Conservation (phyloP, 345 rosid genomes). For the Aethionema arabicum region DNA sequence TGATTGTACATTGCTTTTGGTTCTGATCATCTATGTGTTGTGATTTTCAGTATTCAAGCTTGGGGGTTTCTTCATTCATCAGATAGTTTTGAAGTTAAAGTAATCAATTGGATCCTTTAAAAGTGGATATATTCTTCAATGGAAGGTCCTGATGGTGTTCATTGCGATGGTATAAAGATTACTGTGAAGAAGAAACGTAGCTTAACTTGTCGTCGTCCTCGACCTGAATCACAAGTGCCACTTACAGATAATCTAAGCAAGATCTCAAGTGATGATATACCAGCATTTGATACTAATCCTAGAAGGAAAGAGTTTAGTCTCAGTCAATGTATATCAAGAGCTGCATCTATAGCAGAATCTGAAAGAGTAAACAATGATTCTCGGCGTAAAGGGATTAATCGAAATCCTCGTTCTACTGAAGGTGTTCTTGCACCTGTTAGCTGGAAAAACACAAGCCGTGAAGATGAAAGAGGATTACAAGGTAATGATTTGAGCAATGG, state of each 20-base stretch:
- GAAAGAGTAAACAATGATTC: constrained; percentile 45
- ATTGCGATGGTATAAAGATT: constrained; percentile 41
- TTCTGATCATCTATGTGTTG: constrained; percentile 12
- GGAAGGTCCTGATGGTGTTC: constrained; percentile 51
- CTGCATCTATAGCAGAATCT: constrained; percentile 39
- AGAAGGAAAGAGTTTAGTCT: constrained; percentile 69
- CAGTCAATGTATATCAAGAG: constrained; percentile 56
- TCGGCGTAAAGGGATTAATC: constrained; percentile 38
- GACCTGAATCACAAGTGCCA: constrained; percentile 51
- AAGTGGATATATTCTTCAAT: constrained; percentile 29
- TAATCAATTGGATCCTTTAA: not conserved
- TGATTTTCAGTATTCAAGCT: constrained; percentile 17
- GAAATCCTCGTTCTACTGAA: constrained; percentile 55
- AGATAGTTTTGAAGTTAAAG: constrained; percentile 1
- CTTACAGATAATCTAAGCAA: constrained; percentile 51
- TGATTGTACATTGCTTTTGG: constrained; percentile 5
- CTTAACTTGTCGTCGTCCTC: constrained; percentile 58
- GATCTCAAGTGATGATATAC: constrained; percentile 67
- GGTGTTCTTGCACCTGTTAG: constrained; percentile 81
- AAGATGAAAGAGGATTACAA: constrained; percentile 33
- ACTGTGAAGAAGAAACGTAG: constrained; percentile 76
- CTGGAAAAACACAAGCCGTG: constrained; percentile 48
- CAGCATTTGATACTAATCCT: constrained; percentile 46
- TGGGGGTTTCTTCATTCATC: not conserved
- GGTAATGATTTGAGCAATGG: constrained; percentile 30